These are phyloP conservation scores for Carallia brachiata DNA, from an alignment of 345 rosid genomes.

Conservation along the genomic window DNA sequence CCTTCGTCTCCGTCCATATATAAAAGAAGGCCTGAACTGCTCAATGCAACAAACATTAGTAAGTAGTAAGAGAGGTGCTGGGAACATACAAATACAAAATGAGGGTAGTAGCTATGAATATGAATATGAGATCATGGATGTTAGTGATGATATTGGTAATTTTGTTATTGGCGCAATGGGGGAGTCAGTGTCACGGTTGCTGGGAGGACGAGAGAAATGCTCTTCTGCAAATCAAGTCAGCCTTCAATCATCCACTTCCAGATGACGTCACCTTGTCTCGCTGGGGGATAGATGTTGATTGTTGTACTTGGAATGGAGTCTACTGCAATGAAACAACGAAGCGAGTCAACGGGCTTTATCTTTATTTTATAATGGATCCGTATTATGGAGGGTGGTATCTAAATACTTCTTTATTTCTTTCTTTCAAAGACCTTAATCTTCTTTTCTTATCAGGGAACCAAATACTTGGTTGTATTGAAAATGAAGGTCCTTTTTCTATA, in stretches of 20 bases:
- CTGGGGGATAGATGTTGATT: neutral
- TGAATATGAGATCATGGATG: no score
- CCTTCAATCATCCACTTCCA: neutral
- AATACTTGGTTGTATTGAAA: neutral
- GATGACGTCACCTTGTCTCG: no score
- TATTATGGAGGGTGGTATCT: neutral
- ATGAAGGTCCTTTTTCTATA: neutral
- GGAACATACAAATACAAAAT: no score
- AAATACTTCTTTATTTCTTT: constrained; percentile 10
- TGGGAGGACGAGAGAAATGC: neutral
- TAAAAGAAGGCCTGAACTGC: no score
- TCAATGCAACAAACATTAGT: no score
- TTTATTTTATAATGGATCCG: accelerated
- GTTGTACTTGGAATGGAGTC: neutral
- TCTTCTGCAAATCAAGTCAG: neutral
- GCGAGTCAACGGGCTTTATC: neutral
- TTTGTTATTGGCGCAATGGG: no score
- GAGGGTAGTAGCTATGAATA: no score
- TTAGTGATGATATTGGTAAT: no score
- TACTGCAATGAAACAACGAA: neutral
- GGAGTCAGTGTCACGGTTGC: neutral
- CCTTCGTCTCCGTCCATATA: no score
- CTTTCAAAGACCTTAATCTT: neutral
- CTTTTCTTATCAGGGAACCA: accelerated
- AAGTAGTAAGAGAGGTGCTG: no score